Evolutionary conservation across 306 rosid species (phyloP), one percentile per base, ranked within the genome.

Genomic region (Gleditsia sinensis): DNA sequence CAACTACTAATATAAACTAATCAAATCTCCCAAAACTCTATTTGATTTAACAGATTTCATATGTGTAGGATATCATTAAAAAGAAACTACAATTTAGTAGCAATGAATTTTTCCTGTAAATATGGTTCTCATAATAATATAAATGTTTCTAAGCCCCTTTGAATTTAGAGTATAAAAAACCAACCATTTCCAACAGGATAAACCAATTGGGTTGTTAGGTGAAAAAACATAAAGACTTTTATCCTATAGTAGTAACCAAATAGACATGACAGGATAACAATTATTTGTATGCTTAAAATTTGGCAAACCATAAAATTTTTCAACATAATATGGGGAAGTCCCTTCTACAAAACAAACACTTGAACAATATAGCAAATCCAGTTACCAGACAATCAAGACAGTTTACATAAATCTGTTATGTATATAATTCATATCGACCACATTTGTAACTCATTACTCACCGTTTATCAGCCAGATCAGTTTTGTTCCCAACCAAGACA

Each of bases 381-480:
- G 0, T 6, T 21, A 23, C 53, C 16, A 43, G 57, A 76, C 0
- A 17, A 68, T 30, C 37, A 20, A 62, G 45, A 60, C 40, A 20
- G 33, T 3, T 23, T n/a, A 49, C 1, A 72, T 12, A 50, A 19
- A 53, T 39, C 48, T 54, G 5, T 54, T 16, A 56, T 11, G 20
- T 33, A 20, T 67, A 68, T 12, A 2, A 59, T 5, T 24, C 11
- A 39, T 64, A 63, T 14, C 6, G 53, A 40, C 43, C 46, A 50
- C 20, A 49, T 49, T 42, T 48, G 19, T 20, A 46, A 58, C 7
- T 25, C 40, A 48, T 60, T 63, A 67, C 91, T 81, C 81, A 86
- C 96, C 96, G 86, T 86, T 91, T 91, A 19, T 89, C 97, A 50
- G 87, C 95, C 30, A 89, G 93, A 84, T 91, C 97, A 11, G 93